A percentile compares a stretch with the other conserved stretches of the same genome.
Evolutionary conservation across 2,329 filamentous ascomycete species (phyloP).

Genomic region (Ophiostoma tasmaniense): DNA sequence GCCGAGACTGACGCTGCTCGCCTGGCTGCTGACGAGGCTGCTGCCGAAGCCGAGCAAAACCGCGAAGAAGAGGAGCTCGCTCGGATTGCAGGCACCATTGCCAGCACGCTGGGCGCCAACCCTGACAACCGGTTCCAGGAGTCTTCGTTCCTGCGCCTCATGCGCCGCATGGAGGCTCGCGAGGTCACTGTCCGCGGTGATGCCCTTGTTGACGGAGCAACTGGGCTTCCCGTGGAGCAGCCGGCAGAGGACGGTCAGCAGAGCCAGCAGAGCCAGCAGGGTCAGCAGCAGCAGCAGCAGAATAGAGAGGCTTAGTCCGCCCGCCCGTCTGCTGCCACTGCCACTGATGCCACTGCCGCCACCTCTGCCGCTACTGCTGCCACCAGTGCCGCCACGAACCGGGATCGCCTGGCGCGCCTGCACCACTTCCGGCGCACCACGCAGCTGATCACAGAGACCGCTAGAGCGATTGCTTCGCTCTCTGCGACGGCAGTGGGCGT

Average conservation of each 20-base stretch:
- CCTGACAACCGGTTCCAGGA: slow-evolving; percentile 67
- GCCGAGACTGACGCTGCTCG: not conserved
- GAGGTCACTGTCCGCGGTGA: slow-evolving; percentile 64
- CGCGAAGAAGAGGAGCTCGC: slow-evolving; percentile 54
- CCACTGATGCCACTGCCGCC: not conserved
- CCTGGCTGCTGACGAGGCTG: not conserved
- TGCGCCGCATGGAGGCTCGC: slow-evolving; percentile 64
- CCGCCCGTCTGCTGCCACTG: not conserved
- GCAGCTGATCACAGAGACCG: not conserved
- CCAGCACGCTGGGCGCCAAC: slow-evolving; percentile 61
- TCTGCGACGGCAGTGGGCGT: too few relatives aligned
- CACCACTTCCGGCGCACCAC: too few relatives aligned
- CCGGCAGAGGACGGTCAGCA: not conserved
- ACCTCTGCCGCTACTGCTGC: not conserved
- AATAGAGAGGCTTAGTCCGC: not conserved
- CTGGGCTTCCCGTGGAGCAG: slow-evolving; percentile 22
- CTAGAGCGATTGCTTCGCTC: not conserved
- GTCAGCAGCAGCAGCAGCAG: not conserved
- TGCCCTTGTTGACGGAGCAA: slow-evolving; percentile 25
- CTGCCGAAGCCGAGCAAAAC: slow-evolving; percentile 12
- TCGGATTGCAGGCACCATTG: slow-evolving; percentile 59
- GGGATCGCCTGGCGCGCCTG: too few relatives aligned
- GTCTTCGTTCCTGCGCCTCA: slow-evolving; percentile 66
- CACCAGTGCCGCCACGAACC: not conserved
- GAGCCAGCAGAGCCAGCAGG: not conserved